phyloP scores from a whole-genome alignment of 495 filamentous ascomycete species.

The Penicillium flavigenum region DNA sequence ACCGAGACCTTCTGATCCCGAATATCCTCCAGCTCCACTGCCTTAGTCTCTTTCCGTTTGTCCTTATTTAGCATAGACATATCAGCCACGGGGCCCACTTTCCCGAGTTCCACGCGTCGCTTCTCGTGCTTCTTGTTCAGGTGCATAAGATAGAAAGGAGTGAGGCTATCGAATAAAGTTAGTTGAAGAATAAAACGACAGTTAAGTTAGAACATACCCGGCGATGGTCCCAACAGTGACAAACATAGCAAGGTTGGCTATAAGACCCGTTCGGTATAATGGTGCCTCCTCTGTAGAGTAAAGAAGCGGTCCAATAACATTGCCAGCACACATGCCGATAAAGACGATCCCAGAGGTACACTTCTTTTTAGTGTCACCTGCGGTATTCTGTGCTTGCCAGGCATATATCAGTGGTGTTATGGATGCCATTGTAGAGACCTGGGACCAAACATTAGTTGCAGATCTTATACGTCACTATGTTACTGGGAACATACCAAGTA shows the following conservation, averaged over 20 bases:
- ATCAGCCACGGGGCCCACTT: slow-evolving; percentile 21
- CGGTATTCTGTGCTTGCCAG: slow-evolving; percentile 34
- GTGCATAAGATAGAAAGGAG: slow-evolving; percentile 44
- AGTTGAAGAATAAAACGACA: not conserved
- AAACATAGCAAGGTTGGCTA: slow-evolving; percentile 29
- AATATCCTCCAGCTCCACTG: slow-evolving; percentile 23
- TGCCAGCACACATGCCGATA: slow-evolving; percentile 29
- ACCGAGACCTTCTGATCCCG: not conserved
- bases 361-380: slow-evolving; percentile 32
- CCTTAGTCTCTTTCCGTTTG: slow-evolving; percentile 18
- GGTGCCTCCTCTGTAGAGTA: slow-evolving; percentile 27
- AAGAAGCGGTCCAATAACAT: slow-evolving; percentile 29
- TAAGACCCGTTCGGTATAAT: slow-evolving; percentile 27
- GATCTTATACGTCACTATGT: not conserved
- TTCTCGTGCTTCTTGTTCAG: slow-evolving; percentile 49
- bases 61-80: slow-evolving; percentile 24
- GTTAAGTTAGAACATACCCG: slow-evolving; percentile 15
- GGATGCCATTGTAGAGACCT: slow-evolving; percentile 29
- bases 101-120: slow-evolving; percentile 39
- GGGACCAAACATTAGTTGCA: not conserved
- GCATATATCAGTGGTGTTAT: slow-evolving; percentile 31
- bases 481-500: slow-evolving; percentile 19
- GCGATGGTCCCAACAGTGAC: slow-evolving; percentile 22
- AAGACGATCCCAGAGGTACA: slow-evolving; percentile 28
- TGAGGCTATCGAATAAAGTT: slow-evolving; percentile 8